phyloP scores from a whole-genome alignment of 768 basidiomycete species.

The Trametes cubensis region DNA sequence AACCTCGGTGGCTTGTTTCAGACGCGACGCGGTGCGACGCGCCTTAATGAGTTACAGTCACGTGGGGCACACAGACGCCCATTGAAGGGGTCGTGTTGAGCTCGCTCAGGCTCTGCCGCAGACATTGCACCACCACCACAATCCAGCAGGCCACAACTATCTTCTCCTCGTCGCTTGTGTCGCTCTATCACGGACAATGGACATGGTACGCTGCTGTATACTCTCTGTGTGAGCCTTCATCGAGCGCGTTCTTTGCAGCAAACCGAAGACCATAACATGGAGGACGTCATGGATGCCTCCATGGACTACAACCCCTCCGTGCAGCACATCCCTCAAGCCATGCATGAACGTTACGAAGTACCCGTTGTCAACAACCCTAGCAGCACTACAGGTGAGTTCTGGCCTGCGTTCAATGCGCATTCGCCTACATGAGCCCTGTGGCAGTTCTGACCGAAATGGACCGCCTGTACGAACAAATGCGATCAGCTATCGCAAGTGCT shows the following conservation, averaged over 20 bases:
- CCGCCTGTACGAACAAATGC: constrained; percentile 28
- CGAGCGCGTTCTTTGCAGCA: constrained; percentile 6
- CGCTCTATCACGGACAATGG: constrained; percentile 8
- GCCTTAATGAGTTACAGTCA: constrained; percentile 17
- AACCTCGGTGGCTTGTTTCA: too few species aligned
- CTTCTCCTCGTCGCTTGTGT: constrained; percentile 1
- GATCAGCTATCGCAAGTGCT: constrained; percentile 20
- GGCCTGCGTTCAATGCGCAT: constrained; percentile 19
- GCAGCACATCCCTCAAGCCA: constrained; percentile 10
- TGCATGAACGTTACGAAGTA: constrained; percentile 9
- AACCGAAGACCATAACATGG: constrained; percentile 29
- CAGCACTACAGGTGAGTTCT: constrained; percentile 16
- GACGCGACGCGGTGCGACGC: constrained; percentile 14
- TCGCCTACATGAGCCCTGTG: constrained; percentile 19
- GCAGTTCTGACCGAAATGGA: constrained; percentile 30
- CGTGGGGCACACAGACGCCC: constrained; percentile 11
- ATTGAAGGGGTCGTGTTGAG: constrained; percentile 21
- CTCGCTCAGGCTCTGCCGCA: constrained; percentile 17
- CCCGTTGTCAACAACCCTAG: constrained; percentile 4
- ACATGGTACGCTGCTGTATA: constrained; percentile 14
- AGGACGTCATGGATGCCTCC: constrained; percentile 28
- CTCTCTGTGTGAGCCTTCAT: background rate
- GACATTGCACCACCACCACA: constrained; percentile 11
- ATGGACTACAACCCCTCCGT: constrained; percentile 21
- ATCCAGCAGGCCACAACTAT: constrained; percentile 1